Evolutionary conservation across 2,329 filamentous ascomycete genomes (phyloP).

Genomic region (Cladosporium sphaerospermum): DNA sequence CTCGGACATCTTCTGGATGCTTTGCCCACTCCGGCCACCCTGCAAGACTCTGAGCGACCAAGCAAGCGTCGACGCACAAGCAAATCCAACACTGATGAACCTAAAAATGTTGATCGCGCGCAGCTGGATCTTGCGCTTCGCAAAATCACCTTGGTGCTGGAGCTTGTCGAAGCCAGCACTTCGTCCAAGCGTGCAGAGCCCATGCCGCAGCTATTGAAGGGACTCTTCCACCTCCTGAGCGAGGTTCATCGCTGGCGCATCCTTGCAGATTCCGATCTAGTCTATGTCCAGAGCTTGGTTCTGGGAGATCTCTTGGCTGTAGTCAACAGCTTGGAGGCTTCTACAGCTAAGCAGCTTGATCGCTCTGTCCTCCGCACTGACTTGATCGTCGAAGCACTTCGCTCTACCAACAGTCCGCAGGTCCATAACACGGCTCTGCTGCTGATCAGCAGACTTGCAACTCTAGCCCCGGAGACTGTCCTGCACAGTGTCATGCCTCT

Average conservation of each 20-base stretch:
- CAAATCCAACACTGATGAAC: constrained; percentile 49
- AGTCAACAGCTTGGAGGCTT: constrained; percentile 64
- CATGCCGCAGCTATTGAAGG: constrained; percentile 62
- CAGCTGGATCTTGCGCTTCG: constrained; percentile 63
- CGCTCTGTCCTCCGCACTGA: constrained; percentile 78
- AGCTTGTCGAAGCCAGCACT: constrained; percentile 64
- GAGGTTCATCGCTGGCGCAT: constrained; percentile 80
- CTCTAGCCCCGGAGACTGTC: constrained; percentile 81
- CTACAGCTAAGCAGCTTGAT: constrained; percentile 51
- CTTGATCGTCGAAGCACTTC: constrained; percentile 80
- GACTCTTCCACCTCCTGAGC: constrained; percentile 76
- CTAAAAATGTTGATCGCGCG: constrained; percentile 55
- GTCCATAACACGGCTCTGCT: constrained; percentile 89
- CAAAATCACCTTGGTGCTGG: constrained; percentile 78
- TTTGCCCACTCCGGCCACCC: constrained; percentile 65
- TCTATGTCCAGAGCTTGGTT: constrained; percentile 81
- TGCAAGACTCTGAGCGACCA: constrained; percentile 64
- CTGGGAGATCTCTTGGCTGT: constrained; percentile 78
- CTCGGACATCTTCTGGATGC: constrained; percentile 67
- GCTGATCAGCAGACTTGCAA: constrained; percentile 78
- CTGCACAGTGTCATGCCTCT: constrained; percentile 98
- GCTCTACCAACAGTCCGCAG: constrained; percentile 83
- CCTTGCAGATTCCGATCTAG: constrained; percentile 76
- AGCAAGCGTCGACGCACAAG: constrained; percentile 77
- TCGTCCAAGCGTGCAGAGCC: constrained; percentile 65